Percentiles rank a stretch among this genome's conserved stretches.
Conservation (phyloP, 208 protist genomes). For the Jaenimonas drosophilae region DNA sequence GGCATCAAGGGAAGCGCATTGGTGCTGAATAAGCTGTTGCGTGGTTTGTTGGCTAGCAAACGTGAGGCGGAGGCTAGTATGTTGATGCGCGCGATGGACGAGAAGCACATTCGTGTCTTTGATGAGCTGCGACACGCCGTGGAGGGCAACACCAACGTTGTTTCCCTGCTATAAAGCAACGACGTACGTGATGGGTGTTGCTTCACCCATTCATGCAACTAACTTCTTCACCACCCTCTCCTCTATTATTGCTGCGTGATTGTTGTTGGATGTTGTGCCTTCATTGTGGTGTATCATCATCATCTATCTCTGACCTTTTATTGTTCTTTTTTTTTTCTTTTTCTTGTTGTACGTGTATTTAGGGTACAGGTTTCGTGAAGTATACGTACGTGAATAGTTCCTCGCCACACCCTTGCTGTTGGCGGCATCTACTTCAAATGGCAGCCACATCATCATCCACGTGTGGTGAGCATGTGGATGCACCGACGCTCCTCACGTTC, state of each 20-base stretch:
- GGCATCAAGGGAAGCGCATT: conserved; percentile 30
- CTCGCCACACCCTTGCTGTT: too few relatives aligned
- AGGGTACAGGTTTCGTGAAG: too few relatives aligned
- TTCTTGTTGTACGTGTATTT: too few relatives aligned
- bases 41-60: conserved; percentile 4
- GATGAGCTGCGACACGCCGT: conserved; percentile 24
- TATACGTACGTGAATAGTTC: too few relatives aligned
- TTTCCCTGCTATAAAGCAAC: too few relatives aligned
- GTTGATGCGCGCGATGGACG: conserved; percentile 17
- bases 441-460: too few relatives aligned
- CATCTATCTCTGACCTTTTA: conserved; percentile 1
- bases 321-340: conserved; percentile 2
- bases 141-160: too few relatives aligned
- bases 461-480: too few relatives aligned
- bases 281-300: too few relatives aligned
- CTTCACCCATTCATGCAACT: not conserved
- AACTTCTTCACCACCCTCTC: not conserved
- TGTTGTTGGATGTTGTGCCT: too few relatives aligned
- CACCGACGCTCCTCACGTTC: too few relatives aligned
- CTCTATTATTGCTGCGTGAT: not conserved
- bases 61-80: conserved; percentile 8
- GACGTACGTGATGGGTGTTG: not conserved
- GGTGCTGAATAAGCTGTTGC: conserved; percentile 51
- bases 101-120: conserved; percentile 23
- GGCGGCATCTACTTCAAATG: too few relatives aligned